A percentile compares a stretch with the other conserved stretches of the same genome.
phyloP scores from a whole-genome alignment of 1,284 basidiomycete genomes.

The Fistulina hepatica region DNA sequence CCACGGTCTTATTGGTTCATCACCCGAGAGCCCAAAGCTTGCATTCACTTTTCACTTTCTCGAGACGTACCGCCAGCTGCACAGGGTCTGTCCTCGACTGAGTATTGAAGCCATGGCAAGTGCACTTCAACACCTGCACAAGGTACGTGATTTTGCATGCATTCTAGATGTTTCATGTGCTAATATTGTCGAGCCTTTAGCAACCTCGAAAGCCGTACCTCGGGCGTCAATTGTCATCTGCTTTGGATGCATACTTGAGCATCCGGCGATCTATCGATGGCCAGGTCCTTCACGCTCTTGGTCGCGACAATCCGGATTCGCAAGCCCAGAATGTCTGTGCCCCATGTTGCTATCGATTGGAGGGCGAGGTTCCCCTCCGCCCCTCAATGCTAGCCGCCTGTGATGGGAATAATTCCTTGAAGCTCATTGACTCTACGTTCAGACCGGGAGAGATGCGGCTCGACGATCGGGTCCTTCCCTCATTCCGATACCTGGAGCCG shows the following conservation, averaged over 20 bases:
- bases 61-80: conserved; percentile 9
- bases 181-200: no score
- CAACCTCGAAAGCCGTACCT: not conserved
- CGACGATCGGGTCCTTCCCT: conserved; percentile 6
- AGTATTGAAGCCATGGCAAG: conserved; percentile 10
- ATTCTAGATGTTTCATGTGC: no score
- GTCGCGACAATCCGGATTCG: conserved; percentile 7
- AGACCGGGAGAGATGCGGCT: conserved; percentile 14
- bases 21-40: conserved; percentile 7
- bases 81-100: conserved; percentile 11
- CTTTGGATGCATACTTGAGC: conserved; percentile 10
- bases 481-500: conserved; percentile 13
- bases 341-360: conserved; percentile 14
- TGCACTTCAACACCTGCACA: conserved; percentile 9
- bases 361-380: conserved; percentile 17
- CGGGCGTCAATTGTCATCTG: conserved; percentile 2
- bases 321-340: conserved; percentile 13
- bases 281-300: conserved; percentile 1
- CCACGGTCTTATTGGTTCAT: conserved; percentile 10
- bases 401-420: conserved; percentile 28
- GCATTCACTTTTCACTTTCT: conserved; percentile 9
- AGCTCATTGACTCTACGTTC: conserved; percentile 17
- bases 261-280: conserved; percentile 1
- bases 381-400: conserved; percentile 17
- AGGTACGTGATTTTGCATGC: no score